Evolutionary conservation across 148 eudicot genomes (phyloP).

Genomic region (Drosera capensis): DNA sequence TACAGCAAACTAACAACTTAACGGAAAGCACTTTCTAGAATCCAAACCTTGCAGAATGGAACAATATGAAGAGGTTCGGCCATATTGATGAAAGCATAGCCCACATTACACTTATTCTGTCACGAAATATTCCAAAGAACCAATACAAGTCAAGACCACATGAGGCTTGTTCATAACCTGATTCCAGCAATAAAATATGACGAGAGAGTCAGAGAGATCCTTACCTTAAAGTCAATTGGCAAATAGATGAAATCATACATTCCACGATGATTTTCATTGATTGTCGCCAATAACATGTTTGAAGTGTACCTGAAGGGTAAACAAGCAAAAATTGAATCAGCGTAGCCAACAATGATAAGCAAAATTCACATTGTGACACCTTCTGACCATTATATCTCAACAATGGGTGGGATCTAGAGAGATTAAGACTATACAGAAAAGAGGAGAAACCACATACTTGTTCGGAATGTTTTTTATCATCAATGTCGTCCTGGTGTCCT

Average conservation of each 20-base stretch:
- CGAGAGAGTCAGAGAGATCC: too few relatives aligned
- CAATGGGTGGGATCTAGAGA: too few relatives aligned
- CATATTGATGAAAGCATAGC: constrained; percentile 77
- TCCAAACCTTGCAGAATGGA: constrained; percentile 51
- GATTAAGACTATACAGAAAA: background rate
- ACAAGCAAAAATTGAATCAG: too few relatives aligned
- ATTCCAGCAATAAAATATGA: too few relatives aligned
- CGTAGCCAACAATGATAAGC: too few relatives aligned
- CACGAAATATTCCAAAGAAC: background rate
- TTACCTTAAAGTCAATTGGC: constrained; percentile 74
- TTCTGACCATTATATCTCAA: too few relatives aligned
- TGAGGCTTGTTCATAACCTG: too few relatives aligned
- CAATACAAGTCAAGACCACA: background rate
- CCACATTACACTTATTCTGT: constrained; percentile 84
- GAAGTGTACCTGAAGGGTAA: constrained; percentile 62
- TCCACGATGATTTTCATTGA: constrained; percentile 58
- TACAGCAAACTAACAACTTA: background rate
- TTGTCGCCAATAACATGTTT: constrained; percentile 59
- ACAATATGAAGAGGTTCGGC: constrained; percentile 47
- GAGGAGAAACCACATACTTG: constrained; percentile 31
- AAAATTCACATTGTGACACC: too few relatives aligned
- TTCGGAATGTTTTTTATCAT: constrained; percentile 79
- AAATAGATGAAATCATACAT: constrained; percentile 60
- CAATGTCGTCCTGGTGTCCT: constrained; percentile 50
- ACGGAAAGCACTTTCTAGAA: background rate